Percentiles rank a stretch among this genome's conserved stretches.
Conservation (phyloP, 345 rosid genomes). For the Hibiscus trionum region DNA sequence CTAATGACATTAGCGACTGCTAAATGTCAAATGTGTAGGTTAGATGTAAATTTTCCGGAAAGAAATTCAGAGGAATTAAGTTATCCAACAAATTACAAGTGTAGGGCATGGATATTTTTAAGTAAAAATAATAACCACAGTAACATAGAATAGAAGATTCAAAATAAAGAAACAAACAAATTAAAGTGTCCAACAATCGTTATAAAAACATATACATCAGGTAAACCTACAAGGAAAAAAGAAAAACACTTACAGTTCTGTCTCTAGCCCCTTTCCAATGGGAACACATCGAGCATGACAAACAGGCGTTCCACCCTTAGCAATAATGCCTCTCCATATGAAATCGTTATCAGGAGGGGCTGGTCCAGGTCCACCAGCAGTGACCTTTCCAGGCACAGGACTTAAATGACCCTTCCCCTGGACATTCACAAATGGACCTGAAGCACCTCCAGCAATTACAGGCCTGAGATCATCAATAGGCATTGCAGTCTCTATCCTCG, state of each 20-base stretch:
- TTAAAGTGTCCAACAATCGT: background rate
- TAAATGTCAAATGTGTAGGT: background rate
- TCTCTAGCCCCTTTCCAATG: conserved; percentile 41
- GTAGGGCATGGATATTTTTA: background rate
- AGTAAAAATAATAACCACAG: background rate
- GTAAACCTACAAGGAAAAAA: conserved; percentile 1
- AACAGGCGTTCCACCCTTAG: conserved; percentile 75
- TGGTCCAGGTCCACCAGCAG: conserved; percentile 26
- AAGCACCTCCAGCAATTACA: conserved; percentile 30
- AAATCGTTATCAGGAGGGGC: conserved; percentile 40
- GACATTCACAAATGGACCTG: conserved; percentile 24
- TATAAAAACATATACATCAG: background rate
- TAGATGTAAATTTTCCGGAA: background rate
- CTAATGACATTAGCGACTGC: background rate
- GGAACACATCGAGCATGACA: conserved; percentile 73
- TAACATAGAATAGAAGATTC: background rate
- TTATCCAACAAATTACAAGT: background rate
- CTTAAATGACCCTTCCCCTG: conserved; percentile 37
- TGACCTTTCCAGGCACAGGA: conserved; percentile 31
- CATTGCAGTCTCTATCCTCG: conserved; percentile 50
- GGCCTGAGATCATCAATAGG: conserved; percentile 42
- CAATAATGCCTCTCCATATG: conserved; percentile 70
- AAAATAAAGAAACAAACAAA: background rate
- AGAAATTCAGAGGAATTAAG: background rate
- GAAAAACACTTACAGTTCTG: conserved; percentile 52